These are phyloP conservation scores for Gliomastix tumulicola DNA, from an alignment of 2,329 filamentous ascomycete genomes.

Conservation along the genomic window DNA sequence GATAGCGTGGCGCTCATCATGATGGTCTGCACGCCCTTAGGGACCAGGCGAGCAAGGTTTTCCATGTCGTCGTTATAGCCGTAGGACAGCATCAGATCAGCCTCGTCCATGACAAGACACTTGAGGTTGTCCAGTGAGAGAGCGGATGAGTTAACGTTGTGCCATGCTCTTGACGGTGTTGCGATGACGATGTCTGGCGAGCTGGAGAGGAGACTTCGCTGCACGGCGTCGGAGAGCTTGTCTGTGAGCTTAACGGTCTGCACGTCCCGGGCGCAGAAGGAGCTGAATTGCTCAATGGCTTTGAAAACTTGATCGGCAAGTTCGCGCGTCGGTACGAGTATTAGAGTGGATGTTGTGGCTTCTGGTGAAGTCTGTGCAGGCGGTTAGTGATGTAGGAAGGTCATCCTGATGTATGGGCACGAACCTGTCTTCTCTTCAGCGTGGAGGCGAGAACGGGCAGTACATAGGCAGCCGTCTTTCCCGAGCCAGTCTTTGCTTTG, in stretches of 20 bases:
- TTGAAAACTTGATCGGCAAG: constrained; percentile 87
- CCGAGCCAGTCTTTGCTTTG: constrained; percentile 89
- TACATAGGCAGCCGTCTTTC: constrained; percentile 95
- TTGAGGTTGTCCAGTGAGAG: constrained; percentile 65
- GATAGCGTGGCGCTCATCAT: constrained; percentile 92
- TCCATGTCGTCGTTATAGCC: constrained; percentile 89
- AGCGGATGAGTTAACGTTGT: constrained; percentile 60
- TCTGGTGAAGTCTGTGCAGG: constrained; percentile 35
- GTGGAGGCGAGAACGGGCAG: constrained; percentile 83
- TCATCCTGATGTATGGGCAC: no score
- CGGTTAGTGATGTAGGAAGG: constrained; percentile 3
- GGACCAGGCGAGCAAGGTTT: constrained; percentile 68
- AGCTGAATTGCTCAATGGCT: constrained; percentile 66
- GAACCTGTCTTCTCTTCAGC: constrained; percentile 65
- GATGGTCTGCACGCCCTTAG: constrained; percentile 81
- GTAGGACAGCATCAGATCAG: constrained; percentile 87
- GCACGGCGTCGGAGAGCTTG: constrained; percentile 83
- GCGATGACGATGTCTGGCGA: constrained; percentile 84
- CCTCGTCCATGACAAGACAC: constrained; percentile 86
- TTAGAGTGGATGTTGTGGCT: constrained; percentile 63
- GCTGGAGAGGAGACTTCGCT: constrained; percentile 78
- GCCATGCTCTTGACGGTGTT: constrained; percentile 77
- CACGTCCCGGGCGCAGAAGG: constrained; percentile 80
- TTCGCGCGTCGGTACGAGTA: constrained; percentile 91
- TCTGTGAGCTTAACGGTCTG: constrained; percentile 80